These are phyloP conservation scores for Apiospora saccharicola DNA, from an alignment of 2,329 filamentous ascomycete species.

Conservation along the genomic window DNA sequence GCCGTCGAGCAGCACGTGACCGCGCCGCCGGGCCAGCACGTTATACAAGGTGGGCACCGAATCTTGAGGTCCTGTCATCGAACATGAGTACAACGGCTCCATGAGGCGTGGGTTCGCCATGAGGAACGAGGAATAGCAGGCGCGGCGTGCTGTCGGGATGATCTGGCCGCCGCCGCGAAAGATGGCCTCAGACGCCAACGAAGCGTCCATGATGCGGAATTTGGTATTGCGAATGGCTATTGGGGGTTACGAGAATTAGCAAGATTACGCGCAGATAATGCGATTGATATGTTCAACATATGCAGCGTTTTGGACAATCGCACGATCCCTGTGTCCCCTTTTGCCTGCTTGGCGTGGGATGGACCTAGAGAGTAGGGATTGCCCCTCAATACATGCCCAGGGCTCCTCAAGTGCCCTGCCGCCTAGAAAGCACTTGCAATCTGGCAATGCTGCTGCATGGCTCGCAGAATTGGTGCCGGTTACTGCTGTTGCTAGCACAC, in stretches of 20 bases:
- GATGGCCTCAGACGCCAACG: constrained; percentile 87
- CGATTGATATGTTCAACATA: not conserved
- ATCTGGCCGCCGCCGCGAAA: constrained; percentile 96
- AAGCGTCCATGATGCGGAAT: constrained; percentile 93
- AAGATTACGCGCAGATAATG: not conserved
- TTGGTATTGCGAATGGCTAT: constrained; percentile 95
- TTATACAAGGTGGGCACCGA: constrained; percentile 91
- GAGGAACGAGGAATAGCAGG: constrained; percentile 94
- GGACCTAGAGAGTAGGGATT: not conserved
- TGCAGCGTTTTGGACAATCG: not conserved
- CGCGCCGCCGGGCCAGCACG: constrained; percentile 84
- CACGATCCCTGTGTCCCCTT: not conserved
- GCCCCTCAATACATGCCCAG: not conserved
- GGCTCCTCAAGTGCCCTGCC: not conserved
- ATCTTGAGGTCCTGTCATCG: constrained; percentile 91
- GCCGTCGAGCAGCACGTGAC: constrained; percentile 93
- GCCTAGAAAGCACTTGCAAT: constrained; percentile 1
- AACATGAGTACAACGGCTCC: constrained; percentile 94
- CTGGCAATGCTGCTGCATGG: not conserved
- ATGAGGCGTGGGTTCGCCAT: constrained; percentile 97
- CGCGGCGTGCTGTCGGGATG: constrained; percentile 90
- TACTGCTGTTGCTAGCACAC: not conserved
- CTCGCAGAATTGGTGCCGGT: not conserved
- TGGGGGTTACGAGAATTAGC: not conserved
- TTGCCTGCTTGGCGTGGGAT: not conserved